Evolutionary conservation across 192 early-diverging fungal species (phyloP).

Genomic region (Oehlia diaphana): DNA sequence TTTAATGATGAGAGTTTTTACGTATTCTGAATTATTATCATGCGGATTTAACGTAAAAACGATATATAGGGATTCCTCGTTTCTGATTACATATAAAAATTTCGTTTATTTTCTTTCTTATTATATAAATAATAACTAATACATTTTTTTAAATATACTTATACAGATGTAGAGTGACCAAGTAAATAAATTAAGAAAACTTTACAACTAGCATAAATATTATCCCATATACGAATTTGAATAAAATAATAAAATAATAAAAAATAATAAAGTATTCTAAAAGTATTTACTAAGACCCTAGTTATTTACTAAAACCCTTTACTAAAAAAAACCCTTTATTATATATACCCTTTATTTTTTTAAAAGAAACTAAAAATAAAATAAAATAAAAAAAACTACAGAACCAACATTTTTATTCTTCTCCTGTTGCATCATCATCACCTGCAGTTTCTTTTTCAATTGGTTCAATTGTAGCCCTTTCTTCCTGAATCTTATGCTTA

Average conservation of each 20-base stretch:
- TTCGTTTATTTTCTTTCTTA: background rate
- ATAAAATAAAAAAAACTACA: no score
- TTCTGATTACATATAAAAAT: background rate
- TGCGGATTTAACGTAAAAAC: background rate
- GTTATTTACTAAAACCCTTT: no score
- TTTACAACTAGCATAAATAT: no score
- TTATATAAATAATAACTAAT: background rate
- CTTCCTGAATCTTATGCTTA: conserved; percentile 23
- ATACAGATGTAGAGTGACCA: no score
- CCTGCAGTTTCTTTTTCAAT: background rate
- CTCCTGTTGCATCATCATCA: background rate
- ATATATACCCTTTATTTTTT: no score
- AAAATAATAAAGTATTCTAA: no score
- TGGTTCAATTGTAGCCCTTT: background rate
- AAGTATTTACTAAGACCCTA: no score
- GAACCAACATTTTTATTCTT: background rate
- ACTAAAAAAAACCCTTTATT: no score
- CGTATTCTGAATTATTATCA: conserved; percentile 7
- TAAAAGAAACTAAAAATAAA: background rate
- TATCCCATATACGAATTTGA: no score
- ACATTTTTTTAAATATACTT: background rate
- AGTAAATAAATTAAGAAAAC: no score
- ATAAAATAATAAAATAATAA: no score
- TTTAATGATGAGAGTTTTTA: conserved; percentile 4
- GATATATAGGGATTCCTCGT: conserved; percentile 12